A percentile compares a stretch with the other conserved stretches of the same genome.
Conservation (phyloP, 805 yeast genomes). For the Lipomyces oligophaga region DNA sequence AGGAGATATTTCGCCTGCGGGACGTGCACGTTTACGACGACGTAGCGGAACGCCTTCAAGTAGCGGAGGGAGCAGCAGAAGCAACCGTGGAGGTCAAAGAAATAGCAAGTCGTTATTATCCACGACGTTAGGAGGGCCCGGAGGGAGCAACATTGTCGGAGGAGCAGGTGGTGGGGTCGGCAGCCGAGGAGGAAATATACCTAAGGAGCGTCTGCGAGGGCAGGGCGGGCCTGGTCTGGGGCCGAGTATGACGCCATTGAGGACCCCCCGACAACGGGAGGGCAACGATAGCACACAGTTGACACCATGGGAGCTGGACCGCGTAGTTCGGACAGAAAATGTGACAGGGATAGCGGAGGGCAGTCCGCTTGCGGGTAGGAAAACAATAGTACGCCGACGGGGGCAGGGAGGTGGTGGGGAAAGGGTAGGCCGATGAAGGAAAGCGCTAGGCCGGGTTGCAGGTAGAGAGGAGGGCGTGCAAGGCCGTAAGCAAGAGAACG, state of each 20-base stretch:
- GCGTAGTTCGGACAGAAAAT: not conserved
- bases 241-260: not conserved
- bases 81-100: not conserved
- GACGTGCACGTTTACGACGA: no score
- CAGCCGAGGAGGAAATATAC: no score
- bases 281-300: conserved; percentile 1
- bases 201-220: not conserved
- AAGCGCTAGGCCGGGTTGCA: not conserved
- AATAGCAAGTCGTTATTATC: no score
- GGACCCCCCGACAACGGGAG: not conserved
- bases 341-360: not conserved
- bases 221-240: not conserved
- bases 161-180: no score
- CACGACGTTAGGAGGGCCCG: no score
- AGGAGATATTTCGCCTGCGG: conserved; percentile 1
- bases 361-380: conserved; percentile 1
- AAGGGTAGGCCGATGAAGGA: not conserved
- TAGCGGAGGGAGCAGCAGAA: not conserved
- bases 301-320: conserved; percentile 27
- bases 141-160: no score
- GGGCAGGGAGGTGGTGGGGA: conserved; percentile 7
- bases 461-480: not conserved
- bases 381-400: conserved; percentile 12
- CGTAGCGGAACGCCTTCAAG: not conserved
- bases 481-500: not conserved